A percentile compares a stretch with the other conserved stretches of the same genome.
Conservation (phyloP, 2,329 filamentous ascomycete genomes). For the Alternaria arborescens region DNA sequence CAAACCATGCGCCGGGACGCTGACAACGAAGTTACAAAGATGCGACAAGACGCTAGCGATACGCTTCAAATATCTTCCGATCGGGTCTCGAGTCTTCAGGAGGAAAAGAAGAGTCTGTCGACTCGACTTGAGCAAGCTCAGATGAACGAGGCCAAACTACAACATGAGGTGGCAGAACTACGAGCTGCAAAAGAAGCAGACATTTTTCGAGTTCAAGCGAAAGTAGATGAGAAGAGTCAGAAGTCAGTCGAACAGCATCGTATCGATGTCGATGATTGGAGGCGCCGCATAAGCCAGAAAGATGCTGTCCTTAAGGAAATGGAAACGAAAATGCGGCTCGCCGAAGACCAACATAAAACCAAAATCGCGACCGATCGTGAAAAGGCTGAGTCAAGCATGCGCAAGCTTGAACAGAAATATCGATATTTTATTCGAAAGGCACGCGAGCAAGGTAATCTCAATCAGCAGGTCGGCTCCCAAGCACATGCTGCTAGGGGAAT, state of each 20-base stretch:
- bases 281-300: constrained; percentile 15
- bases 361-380: constrained; percentile 28
- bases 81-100: constrained; percentile 9
- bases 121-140: constrained; percentile 18
- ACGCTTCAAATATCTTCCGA: constrained; percentile 15
- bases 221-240: constrained; percentile 5
- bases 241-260: constrained; percentile 8
- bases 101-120: constrained; percentile 23
- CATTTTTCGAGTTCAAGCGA: constrained; percentile 7
- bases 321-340: constrained; percentile 20
- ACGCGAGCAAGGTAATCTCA: not conserved
- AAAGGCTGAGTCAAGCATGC: constrained; percentile 4
- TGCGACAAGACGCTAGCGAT: constrained; percentile 12
- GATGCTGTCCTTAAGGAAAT: constrained; percentile 24
- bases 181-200: constrained; percentile 13
- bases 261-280: constrained; percentile 17
- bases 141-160: constrained; percentile 19
- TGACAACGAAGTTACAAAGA: constrained; percentile 7
- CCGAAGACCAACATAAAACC: constrained; percentile 20
- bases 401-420: constrained; percentile 3
- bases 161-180: constrained; percentile 19
- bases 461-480: not conserved
- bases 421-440: not conserved
- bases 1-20: constrained; percentile 22
- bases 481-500: not conserved